Conservation (phyloP, 208 protist genomes). For the Trypanosomatidae sp. region DNA sequence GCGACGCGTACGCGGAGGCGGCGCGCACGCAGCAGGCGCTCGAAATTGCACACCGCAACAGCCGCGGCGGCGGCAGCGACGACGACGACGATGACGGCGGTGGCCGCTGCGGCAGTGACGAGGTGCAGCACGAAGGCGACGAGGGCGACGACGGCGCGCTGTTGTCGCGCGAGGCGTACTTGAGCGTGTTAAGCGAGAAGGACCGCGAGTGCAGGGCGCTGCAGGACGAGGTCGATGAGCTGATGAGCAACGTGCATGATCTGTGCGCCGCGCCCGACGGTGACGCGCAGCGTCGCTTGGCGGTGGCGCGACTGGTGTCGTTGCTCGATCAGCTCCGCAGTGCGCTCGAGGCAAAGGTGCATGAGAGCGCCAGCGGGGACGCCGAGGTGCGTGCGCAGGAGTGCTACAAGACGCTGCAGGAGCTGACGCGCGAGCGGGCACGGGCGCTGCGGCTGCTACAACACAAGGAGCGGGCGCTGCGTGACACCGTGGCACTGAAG, state of each 20-base stretch:
- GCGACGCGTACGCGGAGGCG: too few species aligned
- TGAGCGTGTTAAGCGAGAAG: slow-evolving; percentile 38
- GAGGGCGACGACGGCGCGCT: too few species aligned
- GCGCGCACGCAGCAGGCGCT: too few species aligned
- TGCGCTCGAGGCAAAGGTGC: slow-evolving; percentile 43
- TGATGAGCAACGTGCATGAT: too few species aligned
- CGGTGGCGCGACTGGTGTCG: slow-evolving; percentile 46
- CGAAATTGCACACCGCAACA: too few species aligned
- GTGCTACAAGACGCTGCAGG: slow-evolving; percentile 55
- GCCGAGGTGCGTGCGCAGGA: slow-evolving; percentile 45
- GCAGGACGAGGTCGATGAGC: too few species aligned
- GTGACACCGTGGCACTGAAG: slow-evolving; percentile 50
- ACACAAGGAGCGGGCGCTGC: slow-evolving; percentile 55
- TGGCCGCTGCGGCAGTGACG: too few species aligned
- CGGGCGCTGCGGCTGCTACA: slow-evolving; percentile 30
- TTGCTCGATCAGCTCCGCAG: slow-evolving; percentile 68
- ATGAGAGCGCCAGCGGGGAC: slow-evolving; percentile 14
- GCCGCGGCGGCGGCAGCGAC: too few species aligned
- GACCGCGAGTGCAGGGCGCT: too few species aligned
- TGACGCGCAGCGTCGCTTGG: slow-evolving; percentile 40
- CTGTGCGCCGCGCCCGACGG: background rate
- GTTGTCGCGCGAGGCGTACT: slow-evolving; percentile 36
- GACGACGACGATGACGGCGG: too few species aligned
- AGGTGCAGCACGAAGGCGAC: too few species aligned
- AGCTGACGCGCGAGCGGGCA: slow-evolving; percentile 66